Percentiles rank a stretch among this genome's conserved stretches.
These are phyloP conservation scores for Ceratocystis huliohia DNA, from an alignment of 2,329 filamentous ascomycete genomes.

Conservation along the genomic window DNA sequence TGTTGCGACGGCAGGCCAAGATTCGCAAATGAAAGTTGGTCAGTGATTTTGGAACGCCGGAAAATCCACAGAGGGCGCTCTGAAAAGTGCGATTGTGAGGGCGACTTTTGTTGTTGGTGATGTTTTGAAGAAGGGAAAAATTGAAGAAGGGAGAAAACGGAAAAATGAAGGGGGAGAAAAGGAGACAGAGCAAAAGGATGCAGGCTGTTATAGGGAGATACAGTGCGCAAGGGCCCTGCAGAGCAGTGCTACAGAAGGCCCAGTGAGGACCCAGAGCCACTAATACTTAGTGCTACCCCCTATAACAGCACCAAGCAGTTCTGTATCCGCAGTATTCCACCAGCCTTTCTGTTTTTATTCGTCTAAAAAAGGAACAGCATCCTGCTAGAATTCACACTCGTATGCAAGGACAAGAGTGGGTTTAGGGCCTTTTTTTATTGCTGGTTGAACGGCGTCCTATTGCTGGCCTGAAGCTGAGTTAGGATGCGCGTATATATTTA, in stretches of 20 bases:
- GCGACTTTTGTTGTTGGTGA: neutral
- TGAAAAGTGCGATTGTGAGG: neutral
- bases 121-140: neutral
- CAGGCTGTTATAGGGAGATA: neutral
- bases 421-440: neutral
- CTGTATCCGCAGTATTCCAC: too few relatives aligned
- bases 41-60: neutral
- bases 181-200: neutral
- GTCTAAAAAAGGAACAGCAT: neutral
- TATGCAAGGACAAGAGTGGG: too few relatives aligned
- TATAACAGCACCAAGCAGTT: too few relatives aligned
- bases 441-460: neutral
- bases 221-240: neutral
- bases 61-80: neutral
- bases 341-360: neutral
- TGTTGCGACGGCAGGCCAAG: too few relatives aligned
- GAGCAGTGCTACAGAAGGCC: neutral
- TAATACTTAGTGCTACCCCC: too few relatives aligned
- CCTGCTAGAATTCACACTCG: too few relatives aligned
- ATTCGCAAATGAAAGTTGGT: neutral
- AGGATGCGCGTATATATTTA: too few relatives aligned
- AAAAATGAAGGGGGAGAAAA: neutral
- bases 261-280: neutral
- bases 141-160: slow-evolving; percentile 1
- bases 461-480: neutral